Percentiles rank a stretch among this genome's conserved stretches.
Evolutionary conservation across 78 protist species (phyloP).

Genomic region (Chrysochromulina tobinii): DNA sequence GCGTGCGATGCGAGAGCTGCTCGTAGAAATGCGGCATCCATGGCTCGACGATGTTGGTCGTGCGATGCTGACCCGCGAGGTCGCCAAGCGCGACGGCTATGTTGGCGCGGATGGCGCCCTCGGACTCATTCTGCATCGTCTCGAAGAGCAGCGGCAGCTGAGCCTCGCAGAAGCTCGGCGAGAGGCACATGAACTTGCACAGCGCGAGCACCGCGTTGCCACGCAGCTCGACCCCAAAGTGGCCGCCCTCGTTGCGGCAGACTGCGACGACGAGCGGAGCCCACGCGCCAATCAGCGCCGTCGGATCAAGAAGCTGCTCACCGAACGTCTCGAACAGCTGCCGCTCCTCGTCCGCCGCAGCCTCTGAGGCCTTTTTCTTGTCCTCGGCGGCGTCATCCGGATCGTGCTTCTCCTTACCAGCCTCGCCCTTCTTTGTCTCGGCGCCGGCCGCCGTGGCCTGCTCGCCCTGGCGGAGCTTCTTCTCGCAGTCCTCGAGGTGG

Average conservation of each 20-base stretch:
- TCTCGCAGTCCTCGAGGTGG: background rate
- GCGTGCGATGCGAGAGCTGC: slow-evolving; percentile 55
- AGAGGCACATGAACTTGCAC: slow-evolving; percentile 70
- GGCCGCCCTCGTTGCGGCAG: background rate
- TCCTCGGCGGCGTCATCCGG: no score
- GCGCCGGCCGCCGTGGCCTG: background rate
- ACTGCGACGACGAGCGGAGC: background rate
- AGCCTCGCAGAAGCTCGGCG: background rate
- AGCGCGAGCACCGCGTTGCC: slow-evolving; percentile 71
- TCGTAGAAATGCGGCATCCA: slow-evolving; percentile 70
- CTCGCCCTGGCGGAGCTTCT: background rate
- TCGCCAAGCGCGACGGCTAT: slow-evolving; percentile 89
- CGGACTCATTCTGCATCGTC: slow-evolving; percentile 13
- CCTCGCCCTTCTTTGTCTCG: background rate
- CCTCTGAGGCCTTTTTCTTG: background rate
- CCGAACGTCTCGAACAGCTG: background rate
- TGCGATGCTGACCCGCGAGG: slow-evolving; percentile 38
- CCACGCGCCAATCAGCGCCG: background rate
- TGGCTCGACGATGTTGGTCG: slow-evolving; percentile 91
- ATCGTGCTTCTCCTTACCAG: no score
- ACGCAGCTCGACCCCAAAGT: slow-evolving; percentile 11
- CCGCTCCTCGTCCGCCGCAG: background rate
- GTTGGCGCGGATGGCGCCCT: slow-evolving; percentile 70
- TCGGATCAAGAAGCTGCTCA: background rate
- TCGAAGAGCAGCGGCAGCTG: slow-evolving; percentile 73